Evolutionary conservation across 1,284 basidiomycete genomes (phyloP), one percentile per base, ranked within the genome.

Genomic region (Papiliotrema laurentii): DNA sequence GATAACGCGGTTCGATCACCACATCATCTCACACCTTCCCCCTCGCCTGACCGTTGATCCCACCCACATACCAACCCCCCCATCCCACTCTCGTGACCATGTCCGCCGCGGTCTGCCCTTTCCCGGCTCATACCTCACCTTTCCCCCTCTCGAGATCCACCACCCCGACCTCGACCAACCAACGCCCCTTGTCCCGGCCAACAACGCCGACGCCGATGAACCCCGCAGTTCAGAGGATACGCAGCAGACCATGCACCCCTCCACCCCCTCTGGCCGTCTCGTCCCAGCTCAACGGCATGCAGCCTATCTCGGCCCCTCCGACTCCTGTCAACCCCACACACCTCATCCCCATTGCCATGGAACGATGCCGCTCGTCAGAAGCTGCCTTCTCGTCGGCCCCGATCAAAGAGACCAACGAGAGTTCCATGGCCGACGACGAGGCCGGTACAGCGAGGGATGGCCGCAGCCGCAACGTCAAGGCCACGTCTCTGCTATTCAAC

Each of bases 261-360:
- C 46, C 46, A n/a, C 46, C 46, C 14, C 19, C 46, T 3, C 30
- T 49, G 4, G 40, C 38, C 5, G 16, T 34, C 4, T 36, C 40
- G 14, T 36, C 47, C 14, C 47, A 49, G 14, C 34, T 49, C 21
- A 59, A 26, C 46, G 50, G 41, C 50, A 55, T 42, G 14, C 51
- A 54, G 37, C 63, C 69, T 2, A 63, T 72, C 37, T 70, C 68
- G 6, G 69, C 69, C 2, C 69, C 69, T 11, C 60, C 63, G 1
- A 72, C 69, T 11, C 69, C 69, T 1, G 63, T 72, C 35, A 70
- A 58, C 18, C 56, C 67, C 5, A 72, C 68, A 2, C 69, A 72
- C 47, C 49, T 67, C 5, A 45, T 67, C 13, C 28, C 44, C 13
- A 45, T 49, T 7, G 58, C 59, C 18, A 70, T 72, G 69, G 69